Percentiles rank a stretch among this genome's conserved stretches.
phyloP scores from a whole-genome alignment of 2,329 filamentous ascomycete genomes.

The Pseudopithomyces maydicus region DNA sequence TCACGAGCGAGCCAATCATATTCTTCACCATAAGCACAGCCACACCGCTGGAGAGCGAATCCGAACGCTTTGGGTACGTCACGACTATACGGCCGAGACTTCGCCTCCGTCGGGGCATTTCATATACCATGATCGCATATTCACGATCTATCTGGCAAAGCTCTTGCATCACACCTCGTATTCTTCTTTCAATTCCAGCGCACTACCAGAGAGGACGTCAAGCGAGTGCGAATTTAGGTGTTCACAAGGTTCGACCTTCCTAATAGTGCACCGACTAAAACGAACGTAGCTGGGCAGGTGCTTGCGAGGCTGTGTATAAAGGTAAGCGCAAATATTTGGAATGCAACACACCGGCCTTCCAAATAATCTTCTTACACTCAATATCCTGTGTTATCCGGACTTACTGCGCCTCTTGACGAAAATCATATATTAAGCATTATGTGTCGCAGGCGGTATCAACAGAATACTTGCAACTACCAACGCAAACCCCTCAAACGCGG shows the following conservation, averaged over 20 bases:
- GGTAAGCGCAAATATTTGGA: neutral
- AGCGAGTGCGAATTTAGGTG: conserved; percentile 5
- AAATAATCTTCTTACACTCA: neutral
- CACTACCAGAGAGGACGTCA: neutral
- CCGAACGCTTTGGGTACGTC: too few relatives aligned
- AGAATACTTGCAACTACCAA: neutral
- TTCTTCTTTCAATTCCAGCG: too few relatives aligned
- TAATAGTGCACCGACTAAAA: neutral
- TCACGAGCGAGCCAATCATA: too few relatives aligned
- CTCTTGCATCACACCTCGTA: too few relatives aligned
- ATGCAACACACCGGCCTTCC: neutral
- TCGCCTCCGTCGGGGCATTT: too few relatives aligned
- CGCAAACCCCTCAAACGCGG: neutral
- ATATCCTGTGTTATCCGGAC: neutral
- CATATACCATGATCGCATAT: too few relatives aligned
- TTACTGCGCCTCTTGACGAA: neutral
- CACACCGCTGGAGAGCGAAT: too few relatives aligned
- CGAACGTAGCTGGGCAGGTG: too few relatives aligned
- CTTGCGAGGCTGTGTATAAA: conserved; percentile 6
- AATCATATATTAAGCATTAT: conserved; percentile 3
- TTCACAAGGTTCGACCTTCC: neutral
- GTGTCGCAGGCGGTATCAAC: conserved; percentile 1
- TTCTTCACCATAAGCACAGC: too few relatives aligned
- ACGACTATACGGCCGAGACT: too few relatives aligned
- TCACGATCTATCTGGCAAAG: too few relatives aligned